Base-by-base conservation (phyloP, 345 rosid species). In the Salix koriyanagi region DNA sequence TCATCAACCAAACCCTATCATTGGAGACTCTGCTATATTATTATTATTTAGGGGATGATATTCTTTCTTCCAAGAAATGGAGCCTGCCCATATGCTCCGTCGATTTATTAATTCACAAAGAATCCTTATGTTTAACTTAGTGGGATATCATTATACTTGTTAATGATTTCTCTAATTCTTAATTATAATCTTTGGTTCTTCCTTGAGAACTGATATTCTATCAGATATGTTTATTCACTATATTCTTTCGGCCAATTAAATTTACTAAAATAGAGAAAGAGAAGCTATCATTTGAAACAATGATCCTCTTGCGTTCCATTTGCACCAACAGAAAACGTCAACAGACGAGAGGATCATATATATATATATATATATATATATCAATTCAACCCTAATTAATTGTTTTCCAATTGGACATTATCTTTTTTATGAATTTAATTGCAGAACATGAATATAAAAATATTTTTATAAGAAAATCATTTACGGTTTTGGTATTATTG, bases 211-310 rank as follows among this genome's bases (percentile, higher is more conserved):
- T 61, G 77, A 77, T 83, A 82, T 85, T 88, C 80, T 79, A 79
- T 80, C 71, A 69, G 74, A 76, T 69, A 62, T 44, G 71, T 83
- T 25, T 25, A 2, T 58, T 23, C 1, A 23, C 62, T 23, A 74
- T 84, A 82, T 85, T 88, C 81, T 82, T 81, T 80, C 68, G 66
- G 76, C 74, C 64, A 68, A 44, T 77, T 81, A 52, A 6, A 18
- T 34, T 23, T 0, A 34, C 23, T 8, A 52, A 66, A 37, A 21
- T 25, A 6, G 46, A 65, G 5, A 21, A 7, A 50, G 32, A n/a
- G 4, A 67, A 18, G 2, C n/a, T 15, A 62, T 79, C 60, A 60
- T 72, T 67, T 67, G 34, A 44, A 65, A 71, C 65, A 79, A 77
- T 84, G 75, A 79, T 76, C 56, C 0, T 16, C 56, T 16, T 50